phyloP scores from a whole-genome alignment of 805 yeast species.

The Spathaspora gorwiae region DNA sequence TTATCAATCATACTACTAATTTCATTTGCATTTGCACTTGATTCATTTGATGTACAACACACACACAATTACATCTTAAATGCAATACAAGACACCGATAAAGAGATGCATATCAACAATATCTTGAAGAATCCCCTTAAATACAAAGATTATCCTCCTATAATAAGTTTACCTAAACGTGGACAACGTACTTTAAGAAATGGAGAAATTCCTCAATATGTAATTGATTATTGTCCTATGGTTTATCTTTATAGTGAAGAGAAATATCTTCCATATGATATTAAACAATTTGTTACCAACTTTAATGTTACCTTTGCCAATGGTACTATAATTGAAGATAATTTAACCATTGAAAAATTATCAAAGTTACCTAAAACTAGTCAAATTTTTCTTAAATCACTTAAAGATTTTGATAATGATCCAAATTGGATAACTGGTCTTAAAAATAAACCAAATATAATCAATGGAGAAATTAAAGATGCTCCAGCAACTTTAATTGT shows the following conservation, averaged over 20 bases:
- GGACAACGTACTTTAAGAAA: conserved; percentile 35
- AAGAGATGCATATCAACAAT: conserved; percentile 5
- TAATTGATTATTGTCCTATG: conserved; percentile 64
- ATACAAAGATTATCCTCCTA: conserved; percentile 28
- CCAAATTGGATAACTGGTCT: conserved; percentile 87
- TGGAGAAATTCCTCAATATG: conserved; percentile 63
- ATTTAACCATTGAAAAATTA: conserved; percentile 30
- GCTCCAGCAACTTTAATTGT: conserved; percentile 83
- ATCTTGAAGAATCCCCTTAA: conserved; percentile 6
- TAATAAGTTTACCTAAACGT: conserved; percentile 26
- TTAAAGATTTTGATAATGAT: conserved; percentile 60
- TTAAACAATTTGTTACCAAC: conserved; percentile 61
- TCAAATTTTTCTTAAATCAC: conserved; percentile 56
- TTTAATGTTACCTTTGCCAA: conserved; percentile 54
- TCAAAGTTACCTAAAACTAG: conserved; percentile 21
- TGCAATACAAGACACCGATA: conserved; percentile 6
- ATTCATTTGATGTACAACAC: not conserved
- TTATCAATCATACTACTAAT: not conserved
- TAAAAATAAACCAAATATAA: conserved; percentile 60
- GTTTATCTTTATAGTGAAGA: conserved; percentile 90
- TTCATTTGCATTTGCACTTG: not conserved
- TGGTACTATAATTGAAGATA: conserved; percentile 36
- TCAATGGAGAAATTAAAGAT: conserved; percentile 63
- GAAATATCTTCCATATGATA: conserved; percentile 76
- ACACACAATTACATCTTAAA: conserved; percentile 3